Base-by-base conservation (phyloP, 2,329 filamentous ascomycete genomes). In the Nemania abortiva region DNA sequence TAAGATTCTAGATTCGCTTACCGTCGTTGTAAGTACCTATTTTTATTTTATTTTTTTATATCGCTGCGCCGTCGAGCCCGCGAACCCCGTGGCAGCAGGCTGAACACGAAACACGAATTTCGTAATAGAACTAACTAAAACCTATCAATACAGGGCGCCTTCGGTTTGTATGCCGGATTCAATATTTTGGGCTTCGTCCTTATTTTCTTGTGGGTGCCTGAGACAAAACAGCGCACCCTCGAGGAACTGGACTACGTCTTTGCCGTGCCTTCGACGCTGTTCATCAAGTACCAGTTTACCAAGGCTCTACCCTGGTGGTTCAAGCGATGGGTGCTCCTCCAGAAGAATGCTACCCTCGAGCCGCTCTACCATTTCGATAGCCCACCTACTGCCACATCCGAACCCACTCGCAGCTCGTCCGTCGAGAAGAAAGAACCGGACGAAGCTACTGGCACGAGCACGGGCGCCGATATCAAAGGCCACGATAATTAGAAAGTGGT, bases 171-270 rank as follows among this genome's bases (percentile, higher is more conserved):
- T 58, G 84, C 84, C 0, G 83, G 79, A 0, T 81, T 86, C n/a
- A 86, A 86, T 68, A 27, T 84, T 3, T 72, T 84, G 0, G 84
- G 83, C 0, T 80, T 84, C 72, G 66, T 80, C 29, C 77, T 86
- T 62, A 85, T 86, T 65, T 85, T 86, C 66, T 77, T 84, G 9
- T 81, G 84, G 66, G 80, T 86, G 0, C 84, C 84, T 0, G 84
- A 86, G 75, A 86, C 84, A 2, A 85, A 86, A 76, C 82, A 84
- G 34, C 81, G 82, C 59, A 85, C 84, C 0, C 79, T 86, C 0
- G 84, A 86, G 66, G 84, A 86, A 67, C 80, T 86, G 6, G 84
- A 86, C 75, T 82, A 83, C 37, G 81, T 85, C 37, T 86, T 85
- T 60, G 79, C 78, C 7, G 80, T 84, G n/a, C 79, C 80, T 7